A percentile compares a stretch with the other conserved stretches of the same genome.
Evolutionary conservation across 306 rosid species (phyloP).

Genomic region (Vachellia pachyceras): DNA sequence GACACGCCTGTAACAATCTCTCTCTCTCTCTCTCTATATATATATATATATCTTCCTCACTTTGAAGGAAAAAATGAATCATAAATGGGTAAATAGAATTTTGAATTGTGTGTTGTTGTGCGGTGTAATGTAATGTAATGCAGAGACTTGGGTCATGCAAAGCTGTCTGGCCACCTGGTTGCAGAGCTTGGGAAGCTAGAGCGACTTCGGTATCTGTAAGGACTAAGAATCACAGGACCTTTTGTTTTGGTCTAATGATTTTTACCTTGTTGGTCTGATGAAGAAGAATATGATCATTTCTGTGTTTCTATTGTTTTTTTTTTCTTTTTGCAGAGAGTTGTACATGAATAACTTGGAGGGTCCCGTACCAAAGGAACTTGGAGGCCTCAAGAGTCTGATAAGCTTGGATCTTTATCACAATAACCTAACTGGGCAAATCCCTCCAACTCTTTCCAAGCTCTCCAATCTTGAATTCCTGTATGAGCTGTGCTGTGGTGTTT

Average conservation of each 20-base stretch:
- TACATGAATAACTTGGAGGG: conserved; percentile 75
- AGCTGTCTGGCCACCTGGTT: conserved; percentile 72
- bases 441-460: conserved; percentile 70
- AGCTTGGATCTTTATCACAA: conserved; percentile 89
- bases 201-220: conserved; percentile 85
- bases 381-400: conserved; percentile 68
- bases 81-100: neutral
- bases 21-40: neutral
- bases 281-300: neutral
- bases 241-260: neutral
- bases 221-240: neutral
- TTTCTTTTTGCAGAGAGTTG: conserved; percentile 58
- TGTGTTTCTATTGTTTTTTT: neutral
- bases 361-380: conserved; percentile 70
- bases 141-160: conserved; percentile 92
- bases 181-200: conserved; percentile 74
- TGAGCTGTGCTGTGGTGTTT: conserved; percentile 29
- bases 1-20: conserved; percentile 64
- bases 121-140: neutral
- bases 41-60: no score
- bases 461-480: conserved; percentile 78
- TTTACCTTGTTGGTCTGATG: no score
- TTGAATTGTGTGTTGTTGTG: neutral
- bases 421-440: conserved; percentile 70
- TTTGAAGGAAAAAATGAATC: neutral